phyloP scores from a whole-genome alignment of 2,329 filamentous ascomycete genomes.

The Hymenoscyphus infarciens region DNA sequence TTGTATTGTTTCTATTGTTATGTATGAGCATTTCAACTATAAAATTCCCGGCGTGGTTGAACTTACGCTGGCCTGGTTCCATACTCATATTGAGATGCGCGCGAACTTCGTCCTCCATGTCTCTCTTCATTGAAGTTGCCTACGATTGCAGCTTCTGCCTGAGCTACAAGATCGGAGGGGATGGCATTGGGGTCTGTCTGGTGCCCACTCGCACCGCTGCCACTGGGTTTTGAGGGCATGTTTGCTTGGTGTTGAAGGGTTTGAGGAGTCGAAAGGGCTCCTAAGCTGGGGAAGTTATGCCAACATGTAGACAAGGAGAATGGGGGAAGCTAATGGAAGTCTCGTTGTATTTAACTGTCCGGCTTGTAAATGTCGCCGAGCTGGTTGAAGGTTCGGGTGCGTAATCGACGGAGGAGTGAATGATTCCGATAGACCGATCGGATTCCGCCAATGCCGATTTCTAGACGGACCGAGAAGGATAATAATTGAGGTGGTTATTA shows the following conservation, averaged over 20 bases:
- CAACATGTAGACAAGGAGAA: background rate
- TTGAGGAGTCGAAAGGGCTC: background rate
- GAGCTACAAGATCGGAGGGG: constrained; percentile 30
- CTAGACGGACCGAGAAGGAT: background rate
- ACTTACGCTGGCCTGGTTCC: constrained; percentile 4
- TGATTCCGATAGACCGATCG: background rate
- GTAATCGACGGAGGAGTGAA: background rate
- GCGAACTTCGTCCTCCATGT: constrained; percentile 3
- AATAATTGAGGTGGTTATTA: background rate
- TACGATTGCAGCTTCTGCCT: constrained; percentile 34
- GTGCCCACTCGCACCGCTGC: constrained; percentile 4
- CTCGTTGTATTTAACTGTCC: background rate
- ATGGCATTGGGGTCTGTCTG: constrained; percentile 16
- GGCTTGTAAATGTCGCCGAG: background rate
- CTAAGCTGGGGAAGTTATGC: constrained; percentile 1
- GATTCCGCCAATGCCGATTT: background rate
- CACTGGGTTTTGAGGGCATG: constrained; percentile 7
- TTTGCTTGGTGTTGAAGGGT: background rate
- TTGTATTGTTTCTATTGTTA: constrained; percentile 12
- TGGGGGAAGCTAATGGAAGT: background rate
- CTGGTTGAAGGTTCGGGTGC: background rate
- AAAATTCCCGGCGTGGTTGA: background rate
- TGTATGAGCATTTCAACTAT: background rate
- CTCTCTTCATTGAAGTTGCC: constrained; percentile 26
- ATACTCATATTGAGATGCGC: constrained; percentile 10